Evolutionary conservation across 2,329 filamentous ascomycete genomes (phyloP), one percentile per base, ranked within the genome.

Genomic region (Pseudogymnoascus sp.): DNA sequence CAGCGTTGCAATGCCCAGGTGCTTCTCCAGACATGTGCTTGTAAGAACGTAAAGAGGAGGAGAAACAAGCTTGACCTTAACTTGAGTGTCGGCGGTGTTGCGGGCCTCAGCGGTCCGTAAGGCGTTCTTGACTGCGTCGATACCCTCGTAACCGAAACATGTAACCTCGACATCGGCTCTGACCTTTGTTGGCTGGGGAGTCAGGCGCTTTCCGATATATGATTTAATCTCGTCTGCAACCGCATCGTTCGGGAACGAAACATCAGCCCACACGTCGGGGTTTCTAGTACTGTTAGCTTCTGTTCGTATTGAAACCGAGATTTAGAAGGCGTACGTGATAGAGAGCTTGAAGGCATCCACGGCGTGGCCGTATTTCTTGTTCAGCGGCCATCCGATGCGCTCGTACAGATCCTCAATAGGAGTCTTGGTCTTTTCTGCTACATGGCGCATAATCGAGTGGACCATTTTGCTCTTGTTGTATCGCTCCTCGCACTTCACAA

Each of bases 391-490:
- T 67, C 87, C 91, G 74, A 99, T 97, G 69, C 82, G 87, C 82
- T 96, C 88, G 79, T 99, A 99, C 63, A 99, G 84, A 60, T 87
- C 84, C 82, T 97, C 91, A 73, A 99, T 95, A n/a, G 93, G 92
- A 30, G 87, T 90, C 74, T 90, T 87, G 45, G 92, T 96, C 84
- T 97, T 97, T 81, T 99, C 92, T 69, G 94, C 93, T 66, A 99
- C 94, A 77, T 99, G 94, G 76, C 93, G 89, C 90, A 99, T 93
- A 78, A 99, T 97, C 62, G 91, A 95, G 79, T 99, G 94, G 41
- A 97, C 94, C 82, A 96, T 95, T 83, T 99, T 99, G 82, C 91
- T 91, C 87, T 99, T 99, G 85, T 99, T 99, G 84, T 97, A 99
- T 70, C 94, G 87, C 81, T 99, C 94, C 76, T 99, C 94, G 76